These are phyloP conservation scores for Boletus tomentosulus DNA, from an alignment of 768 basidiomycete species.

Conservation along the genomic window DNA sequence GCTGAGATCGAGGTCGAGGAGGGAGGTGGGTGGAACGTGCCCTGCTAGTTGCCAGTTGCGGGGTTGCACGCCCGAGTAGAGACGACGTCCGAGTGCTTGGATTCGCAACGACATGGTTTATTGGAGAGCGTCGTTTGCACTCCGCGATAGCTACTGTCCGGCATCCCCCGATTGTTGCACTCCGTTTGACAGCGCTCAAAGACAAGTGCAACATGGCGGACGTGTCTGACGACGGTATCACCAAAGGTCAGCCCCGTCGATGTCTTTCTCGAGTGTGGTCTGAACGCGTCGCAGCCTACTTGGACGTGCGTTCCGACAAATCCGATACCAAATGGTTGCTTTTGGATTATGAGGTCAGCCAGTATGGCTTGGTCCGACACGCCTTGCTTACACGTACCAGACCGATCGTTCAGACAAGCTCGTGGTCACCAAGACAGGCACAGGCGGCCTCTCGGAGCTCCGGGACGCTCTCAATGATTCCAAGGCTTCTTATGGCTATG, in stretches of 20 bases:
- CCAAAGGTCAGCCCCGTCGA: constrained; percentile 50
- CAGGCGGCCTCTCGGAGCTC: constrained; percentile 76
- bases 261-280: constrained; percentile 4
- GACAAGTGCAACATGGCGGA: constrained; percentile 59
- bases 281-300: constrained; percentile 59
- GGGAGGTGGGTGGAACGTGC: constrained; percentile 30
- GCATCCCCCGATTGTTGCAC: constrained; percentile 17
- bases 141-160: constrained; percentile 18
- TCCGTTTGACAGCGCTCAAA: neutral
- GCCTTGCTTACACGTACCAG: constrained; percentile 26
- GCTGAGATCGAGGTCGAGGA: constrained; percentile 26
- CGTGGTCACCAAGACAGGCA: constrained; percentile 70
- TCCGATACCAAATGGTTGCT: constrained; percentile 87
- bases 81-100: constrained; percentile 17
- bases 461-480: constrained; percentile 62
- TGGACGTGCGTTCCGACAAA: constrained; percentile 82
- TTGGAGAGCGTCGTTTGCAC: neutral
- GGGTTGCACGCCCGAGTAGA: constrained; percentile 25
- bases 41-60: constrained; percentile 30
- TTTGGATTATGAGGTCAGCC: constrained; percentile 76
- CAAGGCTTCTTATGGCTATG: constrained; percentile 83
- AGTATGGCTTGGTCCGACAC: constrained; percentile 11
- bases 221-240: constrained; percentile 67
- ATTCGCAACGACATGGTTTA: constrained; percentile 16
- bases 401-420: constrained; percentile 80